Conservation (phyloP, 768 basidiomycete species). For the Phlebiopsis flavidoalba region DNA sequence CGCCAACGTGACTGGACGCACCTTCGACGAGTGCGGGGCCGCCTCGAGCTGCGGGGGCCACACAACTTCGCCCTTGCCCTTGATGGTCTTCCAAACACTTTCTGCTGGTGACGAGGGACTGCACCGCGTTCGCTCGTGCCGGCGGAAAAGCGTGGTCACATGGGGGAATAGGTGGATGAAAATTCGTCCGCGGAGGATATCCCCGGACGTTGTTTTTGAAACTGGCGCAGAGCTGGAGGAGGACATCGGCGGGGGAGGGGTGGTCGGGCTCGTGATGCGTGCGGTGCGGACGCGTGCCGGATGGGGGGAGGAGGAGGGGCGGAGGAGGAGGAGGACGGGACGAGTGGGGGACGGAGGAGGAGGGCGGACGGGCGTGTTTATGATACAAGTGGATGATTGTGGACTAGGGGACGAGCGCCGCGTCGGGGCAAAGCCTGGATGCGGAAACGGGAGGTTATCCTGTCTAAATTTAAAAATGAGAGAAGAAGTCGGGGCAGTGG, state of each 20-base stretch:
- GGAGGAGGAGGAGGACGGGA: neutral
- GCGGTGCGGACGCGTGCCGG: neutral
- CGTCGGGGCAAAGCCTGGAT: neutral
- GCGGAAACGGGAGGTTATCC: neutral
- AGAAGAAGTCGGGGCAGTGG: neutral
- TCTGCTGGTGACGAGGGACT: slow-evolving; percentile 27
- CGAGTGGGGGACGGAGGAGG: neutral
- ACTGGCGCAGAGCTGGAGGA: slow-evolving; percentile 7
- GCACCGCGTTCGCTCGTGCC: slow-evolving; percentile 25
- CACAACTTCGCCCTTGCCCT: slow-evolving; percentile 68
- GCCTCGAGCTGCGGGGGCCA: slow-evolving; percentile 83
- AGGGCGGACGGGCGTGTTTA: slow-evolving; percentile 2
- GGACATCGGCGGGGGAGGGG: slow-evolving; percentile 7
- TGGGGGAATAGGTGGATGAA: slow-evolving; percentile 22
- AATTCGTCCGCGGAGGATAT: slow-evolving; percentile 26
- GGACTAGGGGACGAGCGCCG: neutral
- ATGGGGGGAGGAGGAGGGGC: neutral
- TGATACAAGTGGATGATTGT: neutral
- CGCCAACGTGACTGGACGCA: slow-evolving; percentile 22
- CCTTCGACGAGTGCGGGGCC: slow-evolving; percentile 74
- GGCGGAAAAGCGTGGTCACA: slow-evolving; percentile 5
- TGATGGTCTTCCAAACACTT: slow-evolving; percentile 67
- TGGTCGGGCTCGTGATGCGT: neutral
- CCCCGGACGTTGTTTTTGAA: slow-evolving; percentile 23
- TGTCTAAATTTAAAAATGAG: neutral